Conservation (phyloP, 2,329 filamentous ascomycete genomes). For the Cercospora zeina region DNA sequence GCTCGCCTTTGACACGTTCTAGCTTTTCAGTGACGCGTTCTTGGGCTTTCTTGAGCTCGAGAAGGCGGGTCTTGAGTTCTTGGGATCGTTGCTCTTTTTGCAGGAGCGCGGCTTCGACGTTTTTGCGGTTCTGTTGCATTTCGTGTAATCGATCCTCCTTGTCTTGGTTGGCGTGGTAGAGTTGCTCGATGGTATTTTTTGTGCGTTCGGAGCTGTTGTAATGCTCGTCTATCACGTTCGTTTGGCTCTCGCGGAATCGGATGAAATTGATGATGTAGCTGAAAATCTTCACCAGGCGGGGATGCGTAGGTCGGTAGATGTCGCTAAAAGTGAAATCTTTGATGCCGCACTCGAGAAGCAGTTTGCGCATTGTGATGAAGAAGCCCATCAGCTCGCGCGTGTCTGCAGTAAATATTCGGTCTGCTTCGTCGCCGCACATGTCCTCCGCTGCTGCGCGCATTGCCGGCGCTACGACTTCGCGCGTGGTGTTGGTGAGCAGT, state of each 20-base stretch:
- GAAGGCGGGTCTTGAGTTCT: conserved; percentile 76
- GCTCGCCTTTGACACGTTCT: conserved; percentile 79
- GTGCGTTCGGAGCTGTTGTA: conserved; percentile 87
- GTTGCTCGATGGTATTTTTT: conserved; percentile 80
- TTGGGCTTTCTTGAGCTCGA: conserved; percentile 79
- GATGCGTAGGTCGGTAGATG: conserved; percentile 85
- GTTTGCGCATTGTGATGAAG: conserved; percentile 76
- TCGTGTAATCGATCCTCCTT: conserved; percentile 78
- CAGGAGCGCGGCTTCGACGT: conserved; percentile 76
- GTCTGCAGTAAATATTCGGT: conserved; percentile 75
- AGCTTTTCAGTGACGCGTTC: conserved; percentile 79
- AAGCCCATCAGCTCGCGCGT: conserved; percentile 95
- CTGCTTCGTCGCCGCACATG: conserved; percentile 77
- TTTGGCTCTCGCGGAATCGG: conserved; percentile 91
- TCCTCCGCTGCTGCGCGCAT: conserved; percentile 92
- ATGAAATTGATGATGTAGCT: conserved; percentile 99
- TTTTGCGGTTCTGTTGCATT: conserved; percentile 74
- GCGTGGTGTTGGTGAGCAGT: conserved; percentile 87
- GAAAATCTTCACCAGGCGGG: conserved; percentile 89
- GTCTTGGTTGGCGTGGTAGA: conserved; percentile 83
- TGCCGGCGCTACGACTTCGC: conserved; percentile 88
- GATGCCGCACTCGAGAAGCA: conserved; percentile 84
- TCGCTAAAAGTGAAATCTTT: conserved; percentile 92
- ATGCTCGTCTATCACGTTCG: conserved; percentile 83
- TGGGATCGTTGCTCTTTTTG: conserved; percentile 86